Evolutionary conservation across 2,329 filamentous ascomycete species (phyloP), one percentile per base, ranked within the genome.

Genomic region (Ascochyta fabae): DNA sequence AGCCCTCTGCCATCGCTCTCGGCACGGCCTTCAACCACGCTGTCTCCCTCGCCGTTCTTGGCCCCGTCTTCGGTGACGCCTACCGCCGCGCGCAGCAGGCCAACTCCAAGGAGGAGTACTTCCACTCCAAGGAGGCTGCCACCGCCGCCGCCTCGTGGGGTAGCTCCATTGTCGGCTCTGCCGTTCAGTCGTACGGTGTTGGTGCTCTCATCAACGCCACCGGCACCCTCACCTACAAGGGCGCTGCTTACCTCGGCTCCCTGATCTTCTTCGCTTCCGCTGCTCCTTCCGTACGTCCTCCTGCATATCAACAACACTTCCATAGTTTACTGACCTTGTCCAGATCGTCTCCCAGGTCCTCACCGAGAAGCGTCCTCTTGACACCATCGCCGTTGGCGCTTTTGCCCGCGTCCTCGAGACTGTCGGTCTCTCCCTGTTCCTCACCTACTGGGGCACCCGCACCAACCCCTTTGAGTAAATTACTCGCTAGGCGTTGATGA

Each of bases 401-500:
- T 80, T 95, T 46, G 89, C 91, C 73, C 93, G 95, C 80, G 81
- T 95, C 68, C 86, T 96, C 68, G 95, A 98, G 86, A 97, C 95
- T 3, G 86, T 98, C 57, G 95, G 94, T 62, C 86, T 98, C 56
- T 92, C 90, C 61, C 77, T 96, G 72, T 92, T 98, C 86, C 84
- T 98, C 70, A 96, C 92, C 75, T 98, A 91, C 90, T 98, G 94
- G 94, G 94, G 94, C 72, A 97, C 94, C 72, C 89, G 90, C 75
- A 95, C 92, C 80, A 94, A 92, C 83, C 92, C 92, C 58, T 96
- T 96, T 78, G 87, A 92, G 74, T 93, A 89, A 84, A 64, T 53
- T 51, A 60, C 50, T 68, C 54, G 38, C 34, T 54, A 12, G 58
- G 49, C 35, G 55, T 56, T 50, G 34, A 59, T 61, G 59, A 66